phyloP scores from a whole-genome alignment of 2,329 filamentous ascomycete genomes.

The Exophiala dermatitidis region DNA sequence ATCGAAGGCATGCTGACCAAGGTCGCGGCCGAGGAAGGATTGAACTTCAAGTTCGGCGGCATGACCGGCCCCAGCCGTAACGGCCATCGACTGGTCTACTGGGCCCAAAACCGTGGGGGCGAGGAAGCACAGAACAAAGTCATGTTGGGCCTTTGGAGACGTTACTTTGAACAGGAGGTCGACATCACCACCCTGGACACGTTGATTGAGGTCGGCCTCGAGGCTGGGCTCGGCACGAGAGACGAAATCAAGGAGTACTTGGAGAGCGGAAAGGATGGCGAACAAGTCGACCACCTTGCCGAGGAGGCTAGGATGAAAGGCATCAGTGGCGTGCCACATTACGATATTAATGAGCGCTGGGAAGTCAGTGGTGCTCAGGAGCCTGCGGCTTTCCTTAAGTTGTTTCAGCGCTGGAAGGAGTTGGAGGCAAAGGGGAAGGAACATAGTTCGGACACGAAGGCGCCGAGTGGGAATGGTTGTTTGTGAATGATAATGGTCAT shows the following conservation, averaged over 20 bases:
- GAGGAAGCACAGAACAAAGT: conserved; percentile 51
- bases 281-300: conserved; percentile 53
- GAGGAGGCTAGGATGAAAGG: conserved; percentile 44
- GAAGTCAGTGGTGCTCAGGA: conserved; percentile 67
- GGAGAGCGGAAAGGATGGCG: conserved; percentile 47
- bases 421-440: conserved; percentile 28
- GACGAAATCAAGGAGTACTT: conserved; percentile 51
- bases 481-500: conserved; percentile 5
- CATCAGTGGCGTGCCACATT: conserved; percentile 66
- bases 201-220: conserved; percentile 47
- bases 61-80: conserved; percentile 70
- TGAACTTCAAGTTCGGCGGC: conserved; percentile 65
- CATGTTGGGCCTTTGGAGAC: conserved; percentile 56
- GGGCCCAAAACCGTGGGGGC: conserved; percentile 52
- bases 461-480: conserved; percentile 11
- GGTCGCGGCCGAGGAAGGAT: conserved; percentile 59
- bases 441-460: background rate
- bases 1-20: conserved; percentile 52
- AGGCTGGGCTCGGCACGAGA: conserved; percentile 39
- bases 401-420: conserved; percentile 56
- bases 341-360: conserved; percentile 58
- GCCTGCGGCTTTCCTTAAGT: conserved; percentile 56
- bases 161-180: conserved; percentile 58
- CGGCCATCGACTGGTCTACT: conserved; percentile 67
- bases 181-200: conserved; percentile 55